Evolutionary conservation across 441 rosid genomes (phyloP).

Genomic region (Mallotus repandus): DNA sequence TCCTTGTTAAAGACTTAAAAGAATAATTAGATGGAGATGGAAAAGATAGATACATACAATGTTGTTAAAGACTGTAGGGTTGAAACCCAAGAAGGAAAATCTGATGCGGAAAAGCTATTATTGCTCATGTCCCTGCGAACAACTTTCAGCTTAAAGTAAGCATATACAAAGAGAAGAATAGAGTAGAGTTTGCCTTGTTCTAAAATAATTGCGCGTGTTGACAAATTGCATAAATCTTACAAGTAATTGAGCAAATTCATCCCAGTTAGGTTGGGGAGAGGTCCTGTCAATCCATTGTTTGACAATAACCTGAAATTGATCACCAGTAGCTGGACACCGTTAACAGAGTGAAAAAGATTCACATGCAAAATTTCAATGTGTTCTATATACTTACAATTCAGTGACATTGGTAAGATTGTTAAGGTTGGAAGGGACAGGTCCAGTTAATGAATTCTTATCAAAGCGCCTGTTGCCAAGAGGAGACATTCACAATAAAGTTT

Average conservation of each 20-base stretch:
- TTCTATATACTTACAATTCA: slow-evolving; percentile 55
- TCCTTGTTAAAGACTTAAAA: too few species aligned
- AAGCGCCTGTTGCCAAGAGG: slow-evolving; percentile 51
- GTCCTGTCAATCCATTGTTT: slow-evolving; percentile 56
- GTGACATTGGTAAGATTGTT: slow-evolving; percentile 46
- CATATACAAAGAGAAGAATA: too few species aligned
- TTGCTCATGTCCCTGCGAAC: slow-evolving; percentile 84
- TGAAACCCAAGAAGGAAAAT: slow-evolving; percentile 58
- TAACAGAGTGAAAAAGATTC: slow-evolving; percentile 2
- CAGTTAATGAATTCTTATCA: slow-evolving; percentile 55
- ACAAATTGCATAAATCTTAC: slow-evolving; percentile 34
- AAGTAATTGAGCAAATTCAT: slow-evolving; percentile 51
- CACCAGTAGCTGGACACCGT: not conserved
- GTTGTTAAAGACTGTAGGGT: slow-evolving; percentile 50
- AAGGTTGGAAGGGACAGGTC: slow-evolving; percentile 51
- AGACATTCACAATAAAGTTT: slow-evolving; percentile 9
- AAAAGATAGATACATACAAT: slow-evolving; percentile 42
- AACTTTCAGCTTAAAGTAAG: not conserved
- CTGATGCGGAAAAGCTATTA: slow-evolving; percentile 46
- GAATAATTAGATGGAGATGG: not conserved
- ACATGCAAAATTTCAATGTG: not conserved
- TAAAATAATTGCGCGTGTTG: not conserved
- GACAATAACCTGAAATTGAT: slow-evolving; percentile 57
- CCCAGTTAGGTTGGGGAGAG: slow-evolving; percentile 57
- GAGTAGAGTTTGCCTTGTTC: too few species aligned